These are phyloP conservation scores for Phycomyces blakesleeanus DNA, from an alignment of 192 early-diverging fungal species.

Conservation along the genomic window DNA sequence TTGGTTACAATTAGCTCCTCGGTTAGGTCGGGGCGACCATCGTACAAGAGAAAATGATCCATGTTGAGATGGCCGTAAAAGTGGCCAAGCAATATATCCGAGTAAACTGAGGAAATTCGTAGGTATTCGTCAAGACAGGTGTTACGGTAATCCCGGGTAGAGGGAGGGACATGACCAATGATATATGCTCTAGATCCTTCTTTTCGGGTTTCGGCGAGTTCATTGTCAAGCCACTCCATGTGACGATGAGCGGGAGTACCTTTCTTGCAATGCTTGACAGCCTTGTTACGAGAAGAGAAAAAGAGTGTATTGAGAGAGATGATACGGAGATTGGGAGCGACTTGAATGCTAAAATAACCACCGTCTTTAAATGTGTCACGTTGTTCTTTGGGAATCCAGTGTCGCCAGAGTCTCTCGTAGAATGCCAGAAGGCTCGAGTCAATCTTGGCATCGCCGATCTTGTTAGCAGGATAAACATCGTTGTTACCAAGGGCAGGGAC, in stretches of 20 bases:
- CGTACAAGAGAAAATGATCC: constrained; percentile 41
- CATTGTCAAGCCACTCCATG: constrained; percentile 64
- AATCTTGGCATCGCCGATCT: constrained; percentile 27
- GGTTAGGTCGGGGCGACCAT: neutral
- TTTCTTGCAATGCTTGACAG: constrained; percentile 57
- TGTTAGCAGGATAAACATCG: constrained; percentile 66
- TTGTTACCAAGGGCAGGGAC: constrained; percentile 59
- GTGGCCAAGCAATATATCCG: constrained; percentile 59
- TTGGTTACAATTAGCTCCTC: neutral
- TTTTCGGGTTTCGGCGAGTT: constrained; percentile 45
- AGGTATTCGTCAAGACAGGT: constrained; percentile 40
- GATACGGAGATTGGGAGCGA: constrained; percentile 49
- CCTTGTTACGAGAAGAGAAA: constrained; percentile 63
- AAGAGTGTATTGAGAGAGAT: constrained; percentile 69
- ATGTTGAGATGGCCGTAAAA: constrained; percentile 72
- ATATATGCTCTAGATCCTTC: constrained; percentile 49
- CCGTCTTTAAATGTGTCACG: constrained; percentile 56
- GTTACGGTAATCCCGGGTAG: constrained; percentile 34
- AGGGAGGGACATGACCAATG: constrained; percentile 64
- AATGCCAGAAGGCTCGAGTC: neutral
- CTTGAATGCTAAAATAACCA: constrained; percentile 60
- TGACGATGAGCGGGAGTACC: constrained; percentile 50
- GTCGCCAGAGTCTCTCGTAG: constrained; percentile 42
- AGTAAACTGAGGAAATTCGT: constrained; percentile 36
- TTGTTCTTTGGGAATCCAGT: constrained; percentile 60